Evolutionary conservation across 495 filamentous ascomycete genomes (phyloP).

Genomic region (Aspergillus kassunensis): DNA sequence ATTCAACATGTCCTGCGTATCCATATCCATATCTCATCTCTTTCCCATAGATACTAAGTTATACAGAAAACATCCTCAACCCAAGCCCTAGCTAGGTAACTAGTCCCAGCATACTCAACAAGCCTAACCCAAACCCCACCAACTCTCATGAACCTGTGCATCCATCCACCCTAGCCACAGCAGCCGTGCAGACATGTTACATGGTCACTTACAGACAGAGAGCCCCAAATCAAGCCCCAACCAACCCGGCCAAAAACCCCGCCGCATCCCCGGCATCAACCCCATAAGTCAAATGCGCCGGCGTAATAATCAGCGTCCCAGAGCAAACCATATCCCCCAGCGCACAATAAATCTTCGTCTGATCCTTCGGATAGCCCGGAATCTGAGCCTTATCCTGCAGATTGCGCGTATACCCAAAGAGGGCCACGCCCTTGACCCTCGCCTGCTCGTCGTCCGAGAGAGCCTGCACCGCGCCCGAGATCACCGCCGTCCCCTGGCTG

Average conservation of each 20-base stretch:
- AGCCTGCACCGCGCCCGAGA: conserved; percentile 43
- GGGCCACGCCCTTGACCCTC: conserved; percentile 47
- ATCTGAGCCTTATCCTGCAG: conserved; percentile 44
- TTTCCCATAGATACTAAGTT: no score
- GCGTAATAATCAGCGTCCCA: conserved; percentile 46
- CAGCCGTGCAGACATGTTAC: no score
- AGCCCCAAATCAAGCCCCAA: neutral
- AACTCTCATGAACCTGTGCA: no score
- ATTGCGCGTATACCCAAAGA: conserved; percentile 56
- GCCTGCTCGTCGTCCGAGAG: conserved; percentile 31
- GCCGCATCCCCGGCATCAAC: conserved; percentile 18
- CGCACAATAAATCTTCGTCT: conserved; percentile 48
- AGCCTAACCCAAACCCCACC: no score
- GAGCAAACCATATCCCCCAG: conserved; percentile 48
- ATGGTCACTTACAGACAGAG: no score
- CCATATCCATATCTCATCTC: no score
- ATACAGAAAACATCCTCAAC: no score
- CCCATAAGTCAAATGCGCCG: conserved; percentile 45
- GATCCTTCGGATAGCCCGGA: conserved; percentile 40
- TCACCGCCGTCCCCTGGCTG: conserved; percentile 55
- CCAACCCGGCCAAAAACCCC: conserved; percentile 14
- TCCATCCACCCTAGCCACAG: no score
- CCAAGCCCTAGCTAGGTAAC: no score
- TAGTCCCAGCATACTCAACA: no score
- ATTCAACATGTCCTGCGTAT: no score